Evolutionary conservation across 805 yeast species (phyloP).

Genomic region (Yarrowia divulgata): DNA sequence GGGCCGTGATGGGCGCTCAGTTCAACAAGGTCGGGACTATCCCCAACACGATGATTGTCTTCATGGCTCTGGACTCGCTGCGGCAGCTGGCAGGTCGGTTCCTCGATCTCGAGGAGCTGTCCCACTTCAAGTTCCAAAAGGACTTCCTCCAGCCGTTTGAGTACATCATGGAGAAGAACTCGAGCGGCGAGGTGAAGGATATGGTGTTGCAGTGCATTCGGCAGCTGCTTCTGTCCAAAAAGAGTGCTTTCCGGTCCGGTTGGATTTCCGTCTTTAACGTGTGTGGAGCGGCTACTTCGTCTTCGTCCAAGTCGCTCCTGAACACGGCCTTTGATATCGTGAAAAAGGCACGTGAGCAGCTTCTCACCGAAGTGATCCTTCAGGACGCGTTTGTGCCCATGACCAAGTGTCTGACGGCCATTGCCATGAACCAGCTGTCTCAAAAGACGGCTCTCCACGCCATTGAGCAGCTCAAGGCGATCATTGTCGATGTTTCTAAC

Average conservation of each 20-base stretch:
- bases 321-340: conserved; percentile 68
- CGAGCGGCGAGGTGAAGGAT: conserved; percentile 74
- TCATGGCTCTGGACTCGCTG: conserved; percentile 91
- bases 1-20: conserved; percentile 92
- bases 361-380: conserved; percentile 65
- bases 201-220: conserved; percentile 89
- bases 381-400: conserved; percentile 74
- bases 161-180: conserved; percentile 72
- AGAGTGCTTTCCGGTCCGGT: conserved; percentile 82
- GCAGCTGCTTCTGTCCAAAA: conserved; percentile 81
- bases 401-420: conserved; percentile 75
- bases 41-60: conserved; percentile 74
- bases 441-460: conserved; percentile 84
- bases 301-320: conserved; percentile 63
- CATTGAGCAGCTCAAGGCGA: conserved; percentile 69
- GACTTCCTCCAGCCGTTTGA: conserved; percentile 93
- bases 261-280: conserved; percentile 91
- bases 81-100: conserved; percentile 93
- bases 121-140: conserved; percentile 94
- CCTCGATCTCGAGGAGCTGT: conserved; percentile 88
- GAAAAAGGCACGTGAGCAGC: conserved; percentile 65
- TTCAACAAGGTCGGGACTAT: conserved; percentile 87
- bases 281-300: conserved; percentile 74
- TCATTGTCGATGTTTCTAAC: conserved; percentile 44
- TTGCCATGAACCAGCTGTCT: conserved; percentile 82